Conservation (phyloP, 2,329 filamentous ascomycete species). For the Sporothrix luriei region DNA sequence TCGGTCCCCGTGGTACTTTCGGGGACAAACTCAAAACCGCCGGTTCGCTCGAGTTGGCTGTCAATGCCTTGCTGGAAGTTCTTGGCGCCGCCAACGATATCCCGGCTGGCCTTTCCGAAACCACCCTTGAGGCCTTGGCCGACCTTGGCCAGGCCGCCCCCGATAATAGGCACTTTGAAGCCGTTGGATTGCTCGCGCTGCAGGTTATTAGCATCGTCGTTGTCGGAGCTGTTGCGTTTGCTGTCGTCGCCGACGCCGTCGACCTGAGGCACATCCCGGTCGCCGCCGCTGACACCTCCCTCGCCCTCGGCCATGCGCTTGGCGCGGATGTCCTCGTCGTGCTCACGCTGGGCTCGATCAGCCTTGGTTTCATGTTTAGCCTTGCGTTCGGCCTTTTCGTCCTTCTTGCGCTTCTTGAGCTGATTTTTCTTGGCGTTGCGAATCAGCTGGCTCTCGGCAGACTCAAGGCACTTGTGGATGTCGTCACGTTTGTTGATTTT, state of each 20-base stretch:
- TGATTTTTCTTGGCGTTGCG: conserved; percentile 77
- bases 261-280: conserved; percentile 58
- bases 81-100: conserved; percentile 51
- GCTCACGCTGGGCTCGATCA: conserved; percentile 52
- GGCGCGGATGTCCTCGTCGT: conserved; percentile 55
- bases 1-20: conserved; percentile 15
- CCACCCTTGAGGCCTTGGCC: conserved; percentile 55
- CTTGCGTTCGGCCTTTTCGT: conserved; percentile 66
- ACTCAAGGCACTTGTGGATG: conserved; percentile 72
- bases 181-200: conserved; percentile 37
- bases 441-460: conserved; percentile 82
- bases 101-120: conserved; percentile 50
- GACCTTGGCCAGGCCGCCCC: conserved; percentile 50
- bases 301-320: conserved; percentile 53
- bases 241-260: conserved; percentile 38
- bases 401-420: conserved; percentile 65
- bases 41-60: conserved; percentile 56
- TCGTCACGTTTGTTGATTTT: conserved; percentile 77
- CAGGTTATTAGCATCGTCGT: conserved; percentile 27
- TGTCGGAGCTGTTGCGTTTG: conserved; percentile 32
- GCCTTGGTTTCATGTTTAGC: conserved; percentile 55
- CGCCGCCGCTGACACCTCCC: conserved; percentile 55
- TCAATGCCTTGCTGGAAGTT: conserved; percentile 56
- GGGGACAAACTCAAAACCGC: conserved; percentile 53
- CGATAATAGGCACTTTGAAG: conserved; percentile 42